phyloP scores from a whole-genome alignment of 371 early-diverging fungal genomes.

The Cokeromyces recurvatus region DNA sequence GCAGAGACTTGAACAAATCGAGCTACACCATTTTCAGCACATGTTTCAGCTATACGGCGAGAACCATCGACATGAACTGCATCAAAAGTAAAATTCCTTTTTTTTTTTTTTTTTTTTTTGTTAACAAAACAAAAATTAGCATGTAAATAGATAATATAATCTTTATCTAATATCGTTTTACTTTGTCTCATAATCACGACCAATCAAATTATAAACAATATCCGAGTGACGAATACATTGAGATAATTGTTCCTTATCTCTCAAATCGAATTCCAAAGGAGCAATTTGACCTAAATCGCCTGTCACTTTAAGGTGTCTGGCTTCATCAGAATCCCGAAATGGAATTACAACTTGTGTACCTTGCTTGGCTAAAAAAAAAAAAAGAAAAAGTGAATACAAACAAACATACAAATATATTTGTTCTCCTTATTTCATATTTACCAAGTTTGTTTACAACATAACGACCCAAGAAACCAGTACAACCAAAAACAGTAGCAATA shows the following conservation, averaged over 20 bases:
- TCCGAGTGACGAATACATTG: slow-evolving; percentile 91
- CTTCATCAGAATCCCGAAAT: slow-evolving; percentile 85
- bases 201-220: slow-evolving; percentile 92
- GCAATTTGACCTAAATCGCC: slow-evolving; percentile 96
- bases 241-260: slow-evolving; percentile 77
- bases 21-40: slow-evolving; percentile 80
- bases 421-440: slow-evolving; percentile 33
- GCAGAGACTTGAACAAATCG: slow-evolving; percentile 90
- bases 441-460: slow-evolving; percentile 90
- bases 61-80: slow-evolving; percentile 86
- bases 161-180: slow-evolving; percentile 20
- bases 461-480: slow-evolving; percentile 94
- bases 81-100: slow-evolving; percentile 84
- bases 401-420: too few relatives aligned
- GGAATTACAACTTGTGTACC: slow-evolving; percentile 93
- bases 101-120: too few relatives aligned
- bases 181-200: slow-evolving; percentile 90
- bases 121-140: too few relatives aligned
- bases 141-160: neutral
- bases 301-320: slow-evolving; percentile 83
- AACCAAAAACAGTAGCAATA: slow-evolving; percentile 93
- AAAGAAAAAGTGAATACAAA: neutral
- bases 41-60: slow-evolving; percentile 74
- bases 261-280: slow-evolving; percentile 86
- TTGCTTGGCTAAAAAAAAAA: slow-evolving; percentile 32